Conservation (phyloP, 306 rosid species). For the Prunus fruticosa region DNA sequence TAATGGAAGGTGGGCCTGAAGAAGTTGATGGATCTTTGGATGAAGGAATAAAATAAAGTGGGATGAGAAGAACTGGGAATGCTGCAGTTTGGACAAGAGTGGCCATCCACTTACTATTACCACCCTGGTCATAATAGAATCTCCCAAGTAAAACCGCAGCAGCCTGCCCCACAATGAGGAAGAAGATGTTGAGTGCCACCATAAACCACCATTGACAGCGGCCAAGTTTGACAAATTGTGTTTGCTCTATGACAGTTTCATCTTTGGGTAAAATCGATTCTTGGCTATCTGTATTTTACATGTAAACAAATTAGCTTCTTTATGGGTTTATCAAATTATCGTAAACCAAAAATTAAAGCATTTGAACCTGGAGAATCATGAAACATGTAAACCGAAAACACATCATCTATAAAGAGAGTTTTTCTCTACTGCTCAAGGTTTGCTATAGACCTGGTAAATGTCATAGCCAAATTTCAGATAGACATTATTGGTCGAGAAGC, state of each 20-base stretch:
- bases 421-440: neutral
- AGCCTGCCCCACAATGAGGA: slow-evolving; percentile 73
- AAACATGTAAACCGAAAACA: neutral
- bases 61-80: slow-evolving; percentile 66
- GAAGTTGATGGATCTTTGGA: slow-evolving; percentile 38
- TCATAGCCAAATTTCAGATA: neutral
- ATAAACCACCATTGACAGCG: slow-evolving; percentile 91
- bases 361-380: neutral
- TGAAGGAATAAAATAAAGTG: slow-evolving; percentile 50
- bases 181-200: slow-evolving; percentile 55
- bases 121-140: slow-evolving; percentile 84
- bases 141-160: slow-evolving; percentile 87
- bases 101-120: slow-evolving; percentile 92
- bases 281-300: slow-evolving; percentile 48
- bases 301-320: neutral
- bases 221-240: slow-evolving; percentile 42
- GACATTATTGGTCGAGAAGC: neutral
- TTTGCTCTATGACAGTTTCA: slow-evolving; percentile 23
- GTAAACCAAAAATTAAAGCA: neutral
- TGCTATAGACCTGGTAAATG: neutral
- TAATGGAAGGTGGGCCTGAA: slow-evolving; percentile 33
- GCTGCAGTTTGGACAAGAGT: slow-evolving; percentile 87
- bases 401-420: neutral
- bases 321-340: neutral
- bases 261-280: slow-evolving; percentile 38